Base-by-base conservation (phyloP, 2,329 filamentous ascomycete genomes). In the Colletotrichum sojae region DNA sequence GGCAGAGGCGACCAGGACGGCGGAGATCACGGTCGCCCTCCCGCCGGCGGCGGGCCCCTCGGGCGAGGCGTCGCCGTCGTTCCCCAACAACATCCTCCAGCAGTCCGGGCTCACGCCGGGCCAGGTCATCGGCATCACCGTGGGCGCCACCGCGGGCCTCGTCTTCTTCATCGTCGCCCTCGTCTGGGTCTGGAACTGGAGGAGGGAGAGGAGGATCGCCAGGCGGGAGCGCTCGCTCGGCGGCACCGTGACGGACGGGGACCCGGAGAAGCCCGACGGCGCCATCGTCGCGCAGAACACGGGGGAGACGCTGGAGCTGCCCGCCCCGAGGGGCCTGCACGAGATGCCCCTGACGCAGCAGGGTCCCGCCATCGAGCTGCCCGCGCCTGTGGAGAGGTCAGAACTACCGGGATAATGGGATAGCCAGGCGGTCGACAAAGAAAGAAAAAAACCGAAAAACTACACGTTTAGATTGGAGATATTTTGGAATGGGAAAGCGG, bases 261-360 rank as follows among this genome's bases (percentile, higher is more conserved):
- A 69, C 27, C 67, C 62, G 22, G 67, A 69, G 56, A 69, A 69
- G 36, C 62, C 62, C 3, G 67, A 67, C 10, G 67, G 52, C 6
- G 63, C 31, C 18, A 51, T 64, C 16, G 48, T 64, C 31, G 62
- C 51, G 6, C 43, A 56, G 12, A 55, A 66, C 12, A 52, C 36
- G 4, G 62, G 62, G 6, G 62, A 67, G 43, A 69, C 63, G 16
- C 18, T 52, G 1, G 67, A 69, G 15, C 18, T 69, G 25, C 62
- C 62, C 6, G 67, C 67, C 1, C 67, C 67, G n/a, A 59, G 67
- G 18, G 67, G 45, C 2, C 1, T 69, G n/a, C 67, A 69, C 16
- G 67, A 69, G 56, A 69, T 69, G 67, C 67, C 67, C 31, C 43
- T 61, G 62, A 69, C 67, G 9, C 55, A 54, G n/a, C 62, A 69